A percentile compares a stretch with the other conserved stretches of the same genome.
Conservation (phyloP, 116 monocot genomes). For the Posidonia oceanica region DNA sequence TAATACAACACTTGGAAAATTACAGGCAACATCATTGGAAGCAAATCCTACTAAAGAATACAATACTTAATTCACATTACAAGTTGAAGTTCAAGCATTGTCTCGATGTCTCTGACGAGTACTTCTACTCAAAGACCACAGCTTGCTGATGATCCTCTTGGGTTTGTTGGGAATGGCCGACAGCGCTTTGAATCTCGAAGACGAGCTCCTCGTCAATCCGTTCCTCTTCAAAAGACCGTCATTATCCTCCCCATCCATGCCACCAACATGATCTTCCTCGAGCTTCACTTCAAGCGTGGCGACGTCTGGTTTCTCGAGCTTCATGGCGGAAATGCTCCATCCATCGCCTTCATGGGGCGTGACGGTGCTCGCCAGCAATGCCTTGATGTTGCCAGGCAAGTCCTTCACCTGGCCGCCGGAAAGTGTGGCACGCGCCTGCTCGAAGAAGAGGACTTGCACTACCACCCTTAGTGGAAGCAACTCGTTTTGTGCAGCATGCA, state of each 20-base stretch:
- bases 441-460: slow-evolving; percentile 83
- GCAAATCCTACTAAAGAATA: no score
- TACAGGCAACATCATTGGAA: no score
- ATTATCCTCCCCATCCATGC: slow-evolving; percentile 22
- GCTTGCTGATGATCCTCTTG: slow-evolving; percentile 45
- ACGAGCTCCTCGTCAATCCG: slow-evolving; percentile 36
- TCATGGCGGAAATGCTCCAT: slow-evolving; percentile 32
- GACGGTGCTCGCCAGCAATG: neutral
- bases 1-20: no score
- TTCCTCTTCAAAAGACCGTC: slow-evolving; percentile 3
- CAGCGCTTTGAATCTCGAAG: slow-evolving; percentile 43
- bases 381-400: slow-evolving; percentile 36
- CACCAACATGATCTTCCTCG: slow-evolving; percentile 18
- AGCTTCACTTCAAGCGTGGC: slow-evolving; percentile 67
- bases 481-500: slow-evolving; percentile 81
- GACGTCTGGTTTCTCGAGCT: slow-evolving; percentile 18
- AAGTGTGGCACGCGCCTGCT: slow-evolving; percentile 49
- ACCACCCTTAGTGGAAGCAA: slow-evolving; percentile 68
- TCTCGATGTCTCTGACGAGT: slow-evolving; percentile 9
- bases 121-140: slow-evolving; percentile 56
- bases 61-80: no score
- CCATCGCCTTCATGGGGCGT: slow-evolving; percentile 11
- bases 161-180: slow-evolving; percentile 49
- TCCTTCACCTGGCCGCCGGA: slow-evolving; percentile 21
- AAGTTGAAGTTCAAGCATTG: neutral